These are phyloP conservation scores for Sextonia rubra DNA, from an alignment of 164 flowering plant species.

Conservation along the genomic window DNA sequence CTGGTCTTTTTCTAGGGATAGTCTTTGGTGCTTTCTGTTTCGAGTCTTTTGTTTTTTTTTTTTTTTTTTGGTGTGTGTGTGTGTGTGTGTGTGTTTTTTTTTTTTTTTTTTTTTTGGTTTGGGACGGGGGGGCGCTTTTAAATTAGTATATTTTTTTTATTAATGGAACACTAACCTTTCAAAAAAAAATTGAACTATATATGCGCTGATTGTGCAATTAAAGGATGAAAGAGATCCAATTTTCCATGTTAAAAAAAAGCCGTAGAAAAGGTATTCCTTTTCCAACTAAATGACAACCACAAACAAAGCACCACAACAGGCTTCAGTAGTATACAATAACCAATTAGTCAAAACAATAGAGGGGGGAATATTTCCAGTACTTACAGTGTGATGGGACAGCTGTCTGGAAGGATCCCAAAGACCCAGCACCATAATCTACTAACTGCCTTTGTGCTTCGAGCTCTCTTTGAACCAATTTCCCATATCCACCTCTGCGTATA, in stretches of 20 bases:
- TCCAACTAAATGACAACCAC: conserved; percentile 2
- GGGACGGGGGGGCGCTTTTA: no score
- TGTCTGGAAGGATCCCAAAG: conserved; percentile 67
- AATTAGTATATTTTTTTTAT: no score
- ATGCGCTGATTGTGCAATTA: neutral
- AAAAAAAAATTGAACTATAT: neutral
- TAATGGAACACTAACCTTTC: neutral
- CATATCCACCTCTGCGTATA: conserved; percentile 99
- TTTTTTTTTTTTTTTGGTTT: no score
- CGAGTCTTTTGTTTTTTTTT: no score
- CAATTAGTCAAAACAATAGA: neutral
- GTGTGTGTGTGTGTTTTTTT: no score
- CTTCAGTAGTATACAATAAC: neutral
- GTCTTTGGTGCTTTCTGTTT: no score
- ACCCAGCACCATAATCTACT: conserved; percentile 89
- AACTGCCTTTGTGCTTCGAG: conserved; percentile 89
- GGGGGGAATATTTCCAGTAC: conserved; percentile 21
- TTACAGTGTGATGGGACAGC: conserved; percentile 64
- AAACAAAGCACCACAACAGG: neutral
- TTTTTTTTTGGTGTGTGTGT: no score
- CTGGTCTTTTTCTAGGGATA: no score
- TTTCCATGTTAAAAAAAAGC: neutral
- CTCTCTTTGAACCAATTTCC: conserved; percentile 89
- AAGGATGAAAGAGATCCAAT: neutral
- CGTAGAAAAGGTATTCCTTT: neutral